Conservation (phyloP, 2,329 filamentous ascomycete species). For the Aspergillus oerlinghausenensis region DNA sequence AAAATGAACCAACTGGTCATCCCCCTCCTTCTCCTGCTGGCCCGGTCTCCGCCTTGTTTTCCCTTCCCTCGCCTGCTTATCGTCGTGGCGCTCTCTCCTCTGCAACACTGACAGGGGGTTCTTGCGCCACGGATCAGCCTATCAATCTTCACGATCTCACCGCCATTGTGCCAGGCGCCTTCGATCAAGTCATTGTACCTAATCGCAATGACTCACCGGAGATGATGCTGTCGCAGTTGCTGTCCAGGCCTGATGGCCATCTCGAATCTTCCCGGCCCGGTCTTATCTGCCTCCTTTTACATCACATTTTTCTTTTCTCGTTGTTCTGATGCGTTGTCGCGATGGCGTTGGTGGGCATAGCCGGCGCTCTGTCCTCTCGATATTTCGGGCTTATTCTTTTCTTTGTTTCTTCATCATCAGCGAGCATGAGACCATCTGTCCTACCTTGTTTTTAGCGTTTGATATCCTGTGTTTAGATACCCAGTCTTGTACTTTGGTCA, state of each 20-base stretch:
- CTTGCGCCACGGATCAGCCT: conserved; percentile 5
- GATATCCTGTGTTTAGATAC: conserved; percentile 15
- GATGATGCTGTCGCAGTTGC: no score
- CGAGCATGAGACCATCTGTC: conserved; percentile 1
- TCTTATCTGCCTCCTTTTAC: neutral
- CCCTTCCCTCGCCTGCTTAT: no score
- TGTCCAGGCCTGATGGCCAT: no score
- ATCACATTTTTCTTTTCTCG: conserved; percentile 7
- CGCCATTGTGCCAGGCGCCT: conserved; percentile 12
- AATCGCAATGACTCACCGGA: neutral
- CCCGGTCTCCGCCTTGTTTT: no score
- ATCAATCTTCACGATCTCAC: conserved; percentile 14
- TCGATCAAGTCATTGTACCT: neutral
- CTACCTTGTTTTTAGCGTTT: conserved; percentile 10
- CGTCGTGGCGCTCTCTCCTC: neutral
- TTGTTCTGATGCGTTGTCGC: conserved; percentile 12
- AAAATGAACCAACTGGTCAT: neutral
- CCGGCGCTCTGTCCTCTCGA: neutral
- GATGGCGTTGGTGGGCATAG: conserved; percentile 7
- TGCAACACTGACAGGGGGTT: conserved; percentile 10
- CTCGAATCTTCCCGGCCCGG: no score
- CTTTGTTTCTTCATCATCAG: neutral
- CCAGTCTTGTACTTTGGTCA: conserved; percentile 15
- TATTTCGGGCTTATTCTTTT: conserved; percentile 1
- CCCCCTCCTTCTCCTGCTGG: no score